phyloP scores from a whole-genome alignment of 2,329 filamentous ascomycete species.

The Colletotrichum costaricense region DNA sequence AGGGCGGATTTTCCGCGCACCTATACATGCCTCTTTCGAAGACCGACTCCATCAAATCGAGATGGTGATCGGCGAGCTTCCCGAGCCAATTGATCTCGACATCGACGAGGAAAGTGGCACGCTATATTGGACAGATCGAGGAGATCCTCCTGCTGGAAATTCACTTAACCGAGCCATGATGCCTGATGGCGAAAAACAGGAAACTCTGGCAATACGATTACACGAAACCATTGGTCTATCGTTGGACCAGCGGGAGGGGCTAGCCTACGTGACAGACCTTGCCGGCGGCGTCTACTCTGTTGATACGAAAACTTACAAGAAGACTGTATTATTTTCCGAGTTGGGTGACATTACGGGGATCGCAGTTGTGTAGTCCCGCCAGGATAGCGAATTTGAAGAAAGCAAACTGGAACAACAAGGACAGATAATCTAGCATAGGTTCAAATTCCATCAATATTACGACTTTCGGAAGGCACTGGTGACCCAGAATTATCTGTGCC shows the following conservation, averaged over 20 bases:
- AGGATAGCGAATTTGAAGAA: no score
- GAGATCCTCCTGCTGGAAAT: constrained; percentile 19
- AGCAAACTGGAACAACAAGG: no score
- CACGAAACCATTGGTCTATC: constrained; percentile 11
- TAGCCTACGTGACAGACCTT: constrained; percentile 9
- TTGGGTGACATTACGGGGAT: constrained; percentile 13
- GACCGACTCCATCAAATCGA: background rate
- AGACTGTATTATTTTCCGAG: constrained; percentile 8
- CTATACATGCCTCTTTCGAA: background rate
- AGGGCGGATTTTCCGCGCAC: constrained; percentile 11
- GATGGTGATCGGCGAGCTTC: background rate
- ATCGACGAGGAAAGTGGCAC: background rate
- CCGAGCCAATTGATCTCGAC: constrained; percentile 20
- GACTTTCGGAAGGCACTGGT: no score
- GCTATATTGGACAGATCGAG: constrained; percentile 24
- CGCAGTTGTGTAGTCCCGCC: background rate
- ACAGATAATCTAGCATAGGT: no score
- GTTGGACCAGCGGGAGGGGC: background rate
- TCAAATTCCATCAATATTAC: no score
- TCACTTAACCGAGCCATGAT: constrained; percentile 5
- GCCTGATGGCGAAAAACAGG: background rate
- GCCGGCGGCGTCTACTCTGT: constrained; percentile 13
- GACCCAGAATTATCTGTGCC: no score
- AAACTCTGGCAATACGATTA: constrained; percentile 15
- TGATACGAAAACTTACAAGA: background rate